Evolutionary conservation across 1,284 basidiomycete genomes (phyloP), one percentile per base, ranked within the genome.

Genomic region (Naganishia liquefaciens): DNA sequence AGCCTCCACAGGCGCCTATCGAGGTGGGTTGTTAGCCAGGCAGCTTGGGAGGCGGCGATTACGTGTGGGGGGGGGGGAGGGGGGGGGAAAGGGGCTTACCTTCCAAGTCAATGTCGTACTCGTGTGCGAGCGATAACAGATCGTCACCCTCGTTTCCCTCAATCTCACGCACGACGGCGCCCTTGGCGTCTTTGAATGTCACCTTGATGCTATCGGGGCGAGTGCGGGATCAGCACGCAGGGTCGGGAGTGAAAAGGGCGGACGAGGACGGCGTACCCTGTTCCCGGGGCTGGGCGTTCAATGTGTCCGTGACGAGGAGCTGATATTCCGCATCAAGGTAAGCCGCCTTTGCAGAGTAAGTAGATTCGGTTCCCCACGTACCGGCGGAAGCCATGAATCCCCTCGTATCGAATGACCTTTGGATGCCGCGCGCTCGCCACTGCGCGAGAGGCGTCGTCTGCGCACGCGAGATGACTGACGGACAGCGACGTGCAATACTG

Each of bases 81-180:
- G n/a, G n/a, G n/a, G n/a, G n/a, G n/a, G n/a, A n/a, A n/a, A 50
- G 11, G 19, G 25, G 73, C 84, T 69, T 66, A 89, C 93, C 94
- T 84, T 99, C 95, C n/a, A 99, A 83, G 75, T 99, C 95, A 64
- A 99, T 87, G 73, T 98, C 95, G 76, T 96, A 87, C 78, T 98
- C 94, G 76, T 97, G 94, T 2, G 95, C 94, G 65, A 99, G 83
- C 50, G 87, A 86, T 49, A 99, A 81, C 37, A 99, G 81, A 76
- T 96, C 92, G 75, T 99, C 95, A 17, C 94, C 95, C 75, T 93
- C 92, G 76, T 90, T 94, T 0, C 85, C 94, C 77, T 97, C 90
- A 11, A 97, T 86, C 0, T 90, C 94, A 80, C 89, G 93, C 65
- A 98, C 82, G 6, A 84, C 80, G 43, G 83, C 83, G 5, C 93